Evolutionary conservation across 2,329 filamentous ascomycete species (phyloP), one percentile per base, ranked within the genome.

Genomic region (Colletotrichum lindemuthianum): DNA sequence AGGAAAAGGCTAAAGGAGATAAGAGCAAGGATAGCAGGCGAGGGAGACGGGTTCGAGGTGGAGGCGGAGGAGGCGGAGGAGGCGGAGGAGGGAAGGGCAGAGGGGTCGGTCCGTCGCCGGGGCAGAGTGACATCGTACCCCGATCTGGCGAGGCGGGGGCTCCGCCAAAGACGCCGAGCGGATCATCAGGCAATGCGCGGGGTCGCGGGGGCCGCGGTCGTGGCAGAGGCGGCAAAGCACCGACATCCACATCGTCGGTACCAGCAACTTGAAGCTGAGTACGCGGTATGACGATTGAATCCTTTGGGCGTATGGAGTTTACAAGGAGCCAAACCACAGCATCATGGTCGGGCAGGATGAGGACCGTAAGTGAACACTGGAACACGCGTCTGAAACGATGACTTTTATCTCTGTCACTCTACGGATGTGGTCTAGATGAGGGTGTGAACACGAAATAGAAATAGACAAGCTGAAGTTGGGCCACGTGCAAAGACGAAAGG

Each of bases 1-100:
- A 76, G 63, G 77, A 78, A 48, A 79, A 84, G 69, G 81, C 80
- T 11, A 79, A 80, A 58, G 79, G 75, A 59, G 77, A 75, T 77
- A 72, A 73, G 74, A 67, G 52, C 67, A 63, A 63, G 47, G 58
- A 60, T 5, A 43, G 50, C 47, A 64, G 40, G 49, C 53, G 64
- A 15, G 66, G 59, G 16, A 66, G 53, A 40, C 64, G 69, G 53
- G 71, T 73, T 36, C 70, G 71, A 34, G 71, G 73, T 33, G 75
- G 75, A 55, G 71, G 72, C 15, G 70, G 71, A 32, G 68, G 63
- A 45, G 66, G 70, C 15, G 70, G 71, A 32, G 68, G 63, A 45
- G 66, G 70, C 15, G 65, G 74, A 63, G 72, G 73, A 47, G 74
- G 74, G 43, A 67, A 57, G 50, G 50, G 50, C 1, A 64, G 52